These are phyloP conservation scores for Paracorniculantispora psalliotae DNA, from an alignment of 2,329 filamentous ascomycete species.

Conservation along the genomic window DNA sequence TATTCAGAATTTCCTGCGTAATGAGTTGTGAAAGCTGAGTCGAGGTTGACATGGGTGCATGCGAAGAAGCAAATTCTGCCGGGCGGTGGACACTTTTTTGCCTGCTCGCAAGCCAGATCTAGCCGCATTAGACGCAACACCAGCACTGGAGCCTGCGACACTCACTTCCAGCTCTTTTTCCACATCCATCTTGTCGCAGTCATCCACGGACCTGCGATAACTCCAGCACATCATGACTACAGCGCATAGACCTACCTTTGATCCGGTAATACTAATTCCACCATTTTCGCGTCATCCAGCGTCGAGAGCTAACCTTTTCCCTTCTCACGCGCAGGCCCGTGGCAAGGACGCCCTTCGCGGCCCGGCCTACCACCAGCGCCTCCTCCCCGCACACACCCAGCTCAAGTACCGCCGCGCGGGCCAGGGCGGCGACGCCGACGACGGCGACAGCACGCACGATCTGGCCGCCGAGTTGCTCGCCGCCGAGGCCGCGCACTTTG, in stretches of 20 bases:
- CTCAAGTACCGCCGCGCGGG: slow-evolving; percentile 85
- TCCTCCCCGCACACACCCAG: slow-evolving; percentile 87
- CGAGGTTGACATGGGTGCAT: not conserved
- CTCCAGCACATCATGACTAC: slow-evolving; percentile 48
- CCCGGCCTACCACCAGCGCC: slow-evolving; percentile 91
- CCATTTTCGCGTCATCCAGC: slow-evolving; percentile 17
- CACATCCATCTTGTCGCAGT: not conserved
- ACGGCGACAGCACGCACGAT: slow-evolving; percentile 68
- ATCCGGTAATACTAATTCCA: slow-evolving; percentile 60
- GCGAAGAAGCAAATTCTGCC: slow-evolving; percentile 40
- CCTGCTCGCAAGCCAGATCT: not conserved
- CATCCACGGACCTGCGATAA: not conserved
- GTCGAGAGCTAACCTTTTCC: not conserved
- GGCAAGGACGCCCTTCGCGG: slow-evolving; percentile 94
- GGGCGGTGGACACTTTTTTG: slow-evolving; percentile 37
- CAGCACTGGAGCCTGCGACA: not conserved
- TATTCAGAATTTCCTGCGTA: not conserved
- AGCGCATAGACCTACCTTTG: slow-evolving; percentile 86
- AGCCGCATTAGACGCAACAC: slow-evolving; percentile 1
- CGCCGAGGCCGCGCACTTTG: slow-evolving; percentile 82
- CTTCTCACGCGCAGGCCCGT: slow-evolving; percentile 57
- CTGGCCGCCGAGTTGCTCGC: slow-evolving; percentile 84
- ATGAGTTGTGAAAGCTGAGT: not conserved
- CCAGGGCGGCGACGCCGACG: slow-evolving; percentile 73
- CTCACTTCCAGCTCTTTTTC: not conserved